These are phyloP conservation scores for Daldinia grandis DNA, from an alignment of 495 filamentous ascomycete genomes.

Conservation along the genomic window DNA sequence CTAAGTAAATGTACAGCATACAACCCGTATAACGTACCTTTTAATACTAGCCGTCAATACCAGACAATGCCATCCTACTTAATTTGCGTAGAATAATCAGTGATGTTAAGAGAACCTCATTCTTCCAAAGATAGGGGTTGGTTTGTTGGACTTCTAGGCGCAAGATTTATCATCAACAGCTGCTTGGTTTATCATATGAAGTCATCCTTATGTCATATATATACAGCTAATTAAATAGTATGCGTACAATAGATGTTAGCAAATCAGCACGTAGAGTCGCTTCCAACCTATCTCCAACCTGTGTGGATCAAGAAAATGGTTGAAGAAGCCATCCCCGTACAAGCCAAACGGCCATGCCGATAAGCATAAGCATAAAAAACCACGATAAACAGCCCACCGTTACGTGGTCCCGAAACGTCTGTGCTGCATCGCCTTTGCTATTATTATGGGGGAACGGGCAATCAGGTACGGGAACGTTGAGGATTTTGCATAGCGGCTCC, in stretches of 20 bases:
- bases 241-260: background rate
- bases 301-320: slow-evolving; percentile 18
- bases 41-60: too few species aligned
- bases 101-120: too few species aligned
- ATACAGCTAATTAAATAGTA: background rate
- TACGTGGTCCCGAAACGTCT: slow-evolving; percentile 39
- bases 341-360: slow-evolving; percentile 38
- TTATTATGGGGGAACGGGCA: slow-evolving; percentile 50
- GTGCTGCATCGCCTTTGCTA: slow-evolving; percentile 42
- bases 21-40: too few species aligned
- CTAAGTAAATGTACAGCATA: too few species aligned
- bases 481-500: slow-evolving; percentile 52
- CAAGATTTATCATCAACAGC: background rate
- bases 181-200: background rate
- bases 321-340: slow-evolving; percentile 25
- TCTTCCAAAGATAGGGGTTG: too few species aligned
- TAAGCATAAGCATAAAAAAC: slow-evolving; percentile 38
- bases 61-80: too few species aligned
- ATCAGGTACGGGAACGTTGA: slow-evolving; percentile 50
- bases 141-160: background rate
- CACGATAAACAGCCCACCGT: slow-evolving; percentile 38
- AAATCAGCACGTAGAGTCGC: background rate
- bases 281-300: background rate
- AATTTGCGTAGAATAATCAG: too few species aligned
- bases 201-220: background rate